Evolutionary conservation across 1,139 yeast genomes (phyloP).

Genomic region (Diutina catenulata): DNA sequence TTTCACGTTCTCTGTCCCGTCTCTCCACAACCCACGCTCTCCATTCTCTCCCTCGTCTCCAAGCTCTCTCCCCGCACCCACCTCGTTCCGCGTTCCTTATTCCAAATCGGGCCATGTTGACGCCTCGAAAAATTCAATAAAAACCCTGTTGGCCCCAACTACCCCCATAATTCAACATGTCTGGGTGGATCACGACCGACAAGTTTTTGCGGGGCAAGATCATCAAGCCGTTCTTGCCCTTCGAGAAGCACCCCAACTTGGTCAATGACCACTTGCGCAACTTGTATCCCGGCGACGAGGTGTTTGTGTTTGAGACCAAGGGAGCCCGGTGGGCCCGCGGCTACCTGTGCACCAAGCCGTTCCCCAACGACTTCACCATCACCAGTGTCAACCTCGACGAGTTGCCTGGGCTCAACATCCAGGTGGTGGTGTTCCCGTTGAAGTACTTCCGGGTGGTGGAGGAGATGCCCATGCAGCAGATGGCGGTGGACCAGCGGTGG

Average conservation of each 20-base stretch:
- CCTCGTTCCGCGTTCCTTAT: background rate
- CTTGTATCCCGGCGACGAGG: conserved; percentile 72
- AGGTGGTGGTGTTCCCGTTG: conserved; percentile 51
- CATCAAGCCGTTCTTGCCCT: conserved; percentile 49
- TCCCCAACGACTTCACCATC: conserved; percentile 58
- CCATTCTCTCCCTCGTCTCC: background rate
- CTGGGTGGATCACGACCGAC: conserved; percentile 29
- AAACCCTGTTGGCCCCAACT: no score
- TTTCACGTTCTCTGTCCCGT: no score
- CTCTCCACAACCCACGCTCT: background rate
- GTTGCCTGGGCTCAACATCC: conserved; percentile 41
- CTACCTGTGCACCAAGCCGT: conserved; percentile 49
- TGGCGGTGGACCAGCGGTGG: conserved; percentile 20
- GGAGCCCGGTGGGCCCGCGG: conserved; percentile 71
- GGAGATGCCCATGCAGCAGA: conserved; percentile 17
- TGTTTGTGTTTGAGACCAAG: conserved; percentile 62
- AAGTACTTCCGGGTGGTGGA: conserved; percentile 33
- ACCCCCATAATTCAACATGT: no score
- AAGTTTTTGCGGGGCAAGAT: conserved; percentile 38
- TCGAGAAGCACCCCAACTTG: conserved; percentile 36
- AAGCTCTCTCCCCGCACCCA: background rate
- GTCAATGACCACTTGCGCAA: conserved; percentile 33
- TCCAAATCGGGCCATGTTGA: no score
- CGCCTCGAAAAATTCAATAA: no score
- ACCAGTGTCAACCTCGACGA: conserved; percentile 51